Conservation (phyloP, 1,284 basidiomycete genomes). For the Erythrobasidium hasegawianum region DNA sequence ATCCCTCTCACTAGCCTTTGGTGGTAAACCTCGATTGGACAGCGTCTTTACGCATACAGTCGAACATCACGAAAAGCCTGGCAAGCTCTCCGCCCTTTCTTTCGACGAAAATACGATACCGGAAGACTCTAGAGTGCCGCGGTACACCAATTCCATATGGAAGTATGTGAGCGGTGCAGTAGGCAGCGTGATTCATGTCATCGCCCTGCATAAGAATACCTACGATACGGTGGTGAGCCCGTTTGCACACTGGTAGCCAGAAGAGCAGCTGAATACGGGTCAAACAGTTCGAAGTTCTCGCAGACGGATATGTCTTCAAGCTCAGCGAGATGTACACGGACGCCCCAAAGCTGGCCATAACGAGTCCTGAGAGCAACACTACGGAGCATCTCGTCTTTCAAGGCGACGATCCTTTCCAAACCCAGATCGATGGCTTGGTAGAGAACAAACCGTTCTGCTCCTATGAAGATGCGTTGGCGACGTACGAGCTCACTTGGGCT, state of each 20-base stretch:
- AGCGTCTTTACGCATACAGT: constrained; percentile 77
- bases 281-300: constrained; percentile 61
- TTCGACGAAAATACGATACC: constrained; percentile 70
- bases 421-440: constrained; percentile 36
- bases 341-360: constrained; percentile 22
- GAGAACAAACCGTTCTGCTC: constrained; percentile 37
- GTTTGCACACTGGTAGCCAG: too few relatives aligned
- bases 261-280: not conserved
- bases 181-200: constrained; percentile 78
- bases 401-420: constrained; percentile 39
- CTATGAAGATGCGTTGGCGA: constrained; percentile 70
- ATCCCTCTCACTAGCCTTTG: constrained; percentile 68
- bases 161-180: constrained; percentile 89
- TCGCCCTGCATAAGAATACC: constrained; percentile 78
- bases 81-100: constrained; percentile 71
- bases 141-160: constrained; percentile 54
- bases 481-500: constrained; percentile 80
- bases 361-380: constrained; percentile 4
- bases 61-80: constrained; percentile 84
- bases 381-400: constrained; percentile 31
- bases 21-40: constrained; percentile 83
- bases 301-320: constrained; percentile 34
- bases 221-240: constrained; percentile 71
- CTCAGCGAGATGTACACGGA: constrained; percentile 33
- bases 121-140: constrained; percentile 62